A percentile compares a stretch with the other conserved stretches of the same genome.
These are phyloP conservation scores for Paramarasmius palmivorus DNA, from an alignment of 1,284 basidiomycete species.

Conservation along the genomic window DNA sequence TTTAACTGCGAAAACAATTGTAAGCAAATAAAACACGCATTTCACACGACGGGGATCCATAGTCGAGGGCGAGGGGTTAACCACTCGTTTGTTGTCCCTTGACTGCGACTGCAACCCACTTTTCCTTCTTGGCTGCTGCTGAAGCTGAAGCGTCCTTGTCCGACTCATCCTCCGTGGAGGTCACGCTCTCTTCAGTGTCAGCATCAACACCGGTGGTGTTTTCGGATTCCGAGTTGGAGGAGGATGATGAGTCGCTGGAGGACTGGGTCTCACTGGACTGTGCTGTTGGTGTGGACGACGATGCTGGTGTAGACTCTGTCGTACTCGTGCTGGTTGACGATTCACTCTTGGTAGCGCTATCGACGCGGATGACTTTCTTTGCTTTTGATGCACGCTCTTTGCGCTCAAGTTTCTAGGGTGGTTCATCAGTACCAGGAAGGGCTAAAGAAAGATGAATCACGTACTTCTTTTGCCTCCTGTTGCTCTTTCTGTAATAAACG, in stretches of 20 bases:
- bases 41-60: no score
- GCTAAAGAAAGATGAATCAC: neutral
- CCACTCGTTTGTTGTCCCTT: conserved; percentile 24
- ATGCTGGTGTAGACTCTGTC: conserved; percentile 26
- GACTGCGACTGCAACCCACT: conserved; percentile 75
- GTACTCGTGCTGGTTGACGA: conserved; percentile 30
- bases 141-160: conserved; percentile 39
- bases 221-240: conserved; percentile 57
- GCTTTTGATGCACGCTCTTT: conserved; percentile 55
- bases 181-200: conserved; percentile 71
- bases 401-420: conserved; percentile 50
- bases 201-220: conserved; percentile 63
- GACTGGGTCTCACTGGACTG: conserved; percentile 19
- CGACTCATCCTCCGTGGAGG: conserved; percentile 70
- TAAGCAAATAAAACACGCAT: no score
- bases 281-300: conserved; percentile 31
- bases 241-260: conserved; percentile 21
- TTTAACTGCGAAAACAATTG: no score
- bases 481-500: conserved; percentile 19
- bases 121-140: conserved; percentile 51
- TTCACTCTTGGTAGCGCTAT: conserved; percentile 40
- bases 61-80: no score
- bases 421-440: neutral
- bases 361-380: conserved; percentile 49
- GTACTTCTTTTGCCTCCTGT: conserved; percentile 20